A percentile compares a stretch with the other conserved stretches of the same genome.
These are phyloP conservation scores for Penicillium sp. DNA, from an alignment of 2,329 filamentous ascomycete genomes.

Conservation along the genomic window DNA sequence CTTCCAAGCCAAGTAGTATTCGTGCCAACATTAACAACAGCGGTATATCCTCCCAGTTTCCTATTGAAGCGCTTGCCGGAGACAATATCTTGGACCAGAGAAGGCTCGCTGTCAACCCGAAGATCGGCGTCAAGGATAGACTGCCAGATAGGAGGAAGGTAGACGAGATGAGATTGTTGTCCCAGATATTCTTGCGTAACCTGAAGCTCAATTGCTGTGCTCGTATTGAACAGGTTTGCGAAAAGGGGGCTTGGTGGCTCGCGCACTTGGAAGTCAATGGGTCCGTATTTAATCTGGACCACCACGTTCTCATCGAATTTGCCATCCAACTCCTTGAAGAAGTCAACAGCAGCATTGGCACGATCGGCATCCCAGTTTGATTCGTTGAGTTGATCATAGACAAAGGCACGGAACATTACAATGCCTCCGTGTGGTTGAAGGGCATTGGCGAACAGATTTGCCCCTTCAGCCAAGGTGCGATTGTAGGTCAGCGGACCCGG, in stretches of 20 bases:
- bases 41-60: conserved; percentile 65
- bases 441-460: conserved; percentile 68
- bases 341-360: conserved; percentile 71
- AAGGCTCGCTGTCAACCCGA: conserved; percentile 60
- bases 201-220: conserved; percentile 66
- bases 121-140: conserved; percentile 70
- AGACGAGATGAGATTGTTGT: conserved; percentile 71
- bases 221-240: conserved; percentile 53
- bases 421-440: conserved; percentile 63
- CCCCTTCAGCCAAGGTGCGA: conserved; percentile 69
- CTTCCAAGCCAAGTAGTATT: conserved; percentile 71
- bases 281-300: conserved; percentile 74
- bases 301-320: conserved; percentile 72
- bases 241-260: conserved; percentile 71
- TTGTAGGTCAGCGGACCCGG: conserved; percentile 72
- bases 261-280: conserved; percentile 74
- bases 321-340: conserved; percentile 66
- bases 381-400: conserved; percentile 66
- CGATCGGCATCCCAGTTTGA: conserved; percentile 68
- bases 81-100: conserved; percentile 64
- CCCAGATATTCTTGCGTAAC: conserved; percentile 73
- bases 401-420: conserved; percentile 73
- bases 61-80: conserved; percentile 63
- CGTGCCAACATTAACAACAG: conserved; percentile 69
- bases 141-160: conserved; percentile 71